phyloP scores from a whole-genome alignment of 345 rosid species.

The Pistacia integerrima region DNA sequence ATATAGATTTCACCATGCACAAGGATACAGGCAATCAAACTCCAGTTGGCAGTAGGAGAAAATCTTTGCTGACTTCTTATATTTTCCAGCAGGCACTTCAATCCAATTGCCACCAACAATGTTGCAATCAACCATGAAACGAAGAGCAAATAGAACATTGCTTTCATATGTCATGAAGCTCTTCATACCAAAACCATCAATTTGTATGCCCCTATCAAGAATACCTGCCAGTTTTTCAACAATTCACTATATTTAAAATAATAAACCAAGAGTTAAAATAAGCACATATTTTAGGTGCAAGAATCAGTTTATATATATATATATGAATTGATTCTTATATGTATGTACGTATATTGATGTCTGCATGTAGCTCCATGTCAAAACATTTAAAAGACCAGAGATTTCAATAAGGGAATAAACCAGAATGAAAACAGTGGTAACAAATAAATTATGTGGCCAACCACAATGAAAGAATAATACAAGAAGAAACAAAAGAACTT shows the following conservation, averaged over 20 bases:
- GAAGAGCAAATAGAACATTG: constrained; percentile 90
- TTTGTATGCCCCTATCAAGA: constrained; percentile 92
- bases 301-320: neutral
- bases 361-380: neutral
- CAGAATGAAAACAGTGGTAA: neutral
- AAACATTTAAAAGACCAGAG: neutral
- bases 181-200: constrained; percentile 90
- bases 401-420: neutral
- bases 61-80: constrained; percentile 61
- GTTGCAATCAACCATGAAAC: constrained; percentile 90
- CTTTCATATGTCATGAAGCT: constrained; percentile 94
- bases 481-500: neutral
- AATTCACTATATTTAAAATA: neutral
- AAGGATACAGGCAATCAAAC: constrained; percentile 95
- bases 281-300: neutral
- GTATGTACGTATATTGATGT: neutral
- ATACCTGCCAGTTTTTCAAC: constrained; percentile 53
- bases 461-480: neutral
- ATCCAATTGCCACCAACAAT: constrained; percentile 99
- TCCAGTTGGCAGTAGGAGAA: constrained; percentile 85
- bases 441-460: neutral
- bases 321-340: too few species aligned
- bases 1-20: neutral
- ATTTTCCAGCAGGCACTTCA: constrained; percentile 85
- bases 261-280: neutral